A percentile compares a stretch with the other conserved stretches of the same genome.
Conservation (phyloP, 129 eudicot species). For the Sambucus nigra region DNA sequence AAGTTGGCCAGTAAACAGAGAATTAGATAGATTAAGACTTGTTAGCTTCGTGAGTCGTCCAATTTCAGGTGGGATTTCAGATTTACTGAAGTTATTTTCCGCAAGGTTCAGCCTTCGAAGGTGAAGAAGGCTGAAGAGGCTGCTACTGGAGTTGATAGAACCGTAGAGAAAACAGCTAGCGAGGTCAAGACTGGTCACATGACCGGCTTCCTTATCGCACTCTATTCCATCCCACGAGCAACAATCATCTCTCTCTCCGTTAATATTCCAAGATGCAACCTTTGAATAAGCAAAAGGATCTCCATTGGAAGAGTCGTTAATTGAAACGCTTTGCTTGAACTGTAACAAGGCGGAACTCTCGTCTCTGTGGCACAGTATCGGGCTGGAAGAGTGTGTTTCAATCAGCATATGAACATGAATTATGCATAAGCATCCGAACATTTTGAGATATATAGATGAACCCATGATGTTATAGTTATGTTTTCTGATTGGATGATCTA, state of each 20-base stretch:
- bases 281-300: slow-evolving; percentile 1
- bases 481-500: no score
- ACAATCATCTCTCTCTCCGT: slow-evolving; percentile 1
- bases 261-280: slow-evolving; percentile 1
- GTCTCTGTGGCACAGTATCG: background rate
- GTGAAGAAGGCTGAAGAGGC: slow-evolving; percentile 9
- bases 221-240: slow-evolving; percentile 12
- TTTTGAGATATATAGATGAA: background rate
- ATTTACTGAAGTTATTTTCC: slow-evolving; percentile 9
- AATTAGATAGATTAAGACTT: background rate
- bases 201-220: background rate
- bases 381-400: background rate
- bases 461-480: background rate
- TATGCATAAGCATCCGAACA: background rate
- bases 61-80: slow-evolving; percentile 13
- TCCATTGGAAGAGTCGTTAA: background rate
- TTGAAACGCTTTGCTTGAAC: background rate
- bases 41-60: background rate
- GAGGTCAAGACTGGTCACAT: slow-evolving; percentile 12
- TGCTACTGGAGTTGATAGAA: slow-evolving; percentile 5
- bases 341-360: background rate
- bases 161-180: slow-evolving; percentile 9
- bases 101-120: slow-evolving; percentile 13
- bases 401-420: background rate
- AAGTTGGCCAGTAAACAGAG: slow-evolving; percentile 2